phyloP scores from a whole-genome alignment of 2,329 filamentous ascomycete genomes.

The Stachybotrys chartarum region DNA sequence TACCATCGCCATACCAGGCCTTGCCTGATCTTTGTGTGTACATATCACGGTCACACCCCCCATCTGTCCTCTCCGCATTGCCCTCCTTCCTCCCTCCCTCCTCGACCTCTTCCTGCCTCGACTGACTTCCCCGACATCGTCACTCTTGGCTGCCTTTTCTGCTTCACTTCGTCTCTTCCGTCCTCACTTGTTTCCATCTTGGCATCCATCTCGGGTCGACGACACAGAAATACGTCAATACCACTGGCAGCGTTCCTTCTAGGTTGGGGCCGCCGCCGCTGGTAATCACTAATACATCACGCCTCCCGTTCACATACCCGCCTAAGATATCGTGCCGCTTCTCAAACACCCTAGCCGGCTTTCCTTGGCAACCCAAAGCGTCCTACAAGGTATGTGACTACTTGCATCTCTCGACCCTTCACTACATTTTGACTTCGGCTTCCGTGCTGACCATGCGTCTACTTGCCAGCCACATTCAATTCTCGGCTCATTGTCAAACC shows the following conservation, averaged over 20 bases:
- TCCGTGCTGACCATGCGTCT: not conserved
- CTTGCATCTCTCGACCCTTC: not conserved
- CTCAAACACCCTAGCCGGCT: not conserved
- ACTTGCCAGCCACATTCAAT: not conserved
- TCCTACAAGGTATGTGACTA: not conserved
- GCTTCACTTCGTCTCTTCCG: conserved; percentile 5
- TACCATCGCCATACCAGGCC: not conserved
- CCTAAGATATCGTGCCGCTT: not conserved
- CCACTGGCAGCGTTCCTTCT: not conserved
- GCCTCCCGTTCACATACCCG: not conserved
- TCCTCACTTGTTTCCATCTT: conserved; percentile 3
- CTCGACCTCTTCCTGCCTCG: conserved; percentile 8
- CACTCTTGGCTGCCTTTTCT: conserved; percentile 7
- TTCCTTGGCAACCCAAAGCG: not conserved
- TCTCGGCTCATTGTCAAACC: not conserved
- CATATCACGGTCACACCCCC: not conserved
- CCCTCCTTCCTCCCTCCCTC: not conserved
- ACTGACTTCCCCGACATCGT: conserved; percentile 7
- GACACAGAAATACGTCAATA: not conserved
- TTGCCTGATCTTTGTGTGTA: not conserved
- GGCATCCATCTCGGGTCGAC: not conserved
- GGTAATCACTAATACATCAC: not conserved
- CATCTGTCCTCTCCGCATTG: not conserved
- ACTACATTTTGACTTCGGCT: not conserved
- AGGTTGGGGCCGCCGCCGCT: too few relatives aligned